Evolutionary conservation across 2,329 filamentous ascomycete species (phyloP).

Genomic region (Fonsecaea pedrosoi): DNA sequence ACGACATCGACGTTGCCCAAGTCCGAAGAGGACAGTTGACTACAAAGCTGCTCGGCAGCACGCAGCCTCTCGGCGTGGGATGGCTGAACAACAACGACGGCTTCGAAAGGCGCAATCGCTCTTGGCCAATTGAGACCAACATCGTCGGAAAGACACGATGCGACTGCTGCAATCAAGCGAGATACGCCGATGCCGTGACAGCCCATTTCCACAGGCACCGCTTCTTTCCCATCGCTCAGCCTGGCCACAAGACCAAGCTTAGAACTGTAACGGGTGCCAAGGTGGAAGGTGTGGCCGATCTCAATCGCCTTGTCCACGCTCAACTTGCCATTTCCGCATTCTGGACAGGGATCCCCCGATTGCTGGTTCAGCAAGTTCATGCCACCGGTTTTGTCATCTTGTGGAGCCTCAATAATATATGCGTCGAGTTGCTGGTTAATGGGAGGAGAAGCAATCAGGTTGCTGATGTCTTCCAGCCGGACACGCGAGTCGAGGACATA

Average conservation of each 20-base stretch:
- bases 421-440: not conserved
- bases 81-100: slow-evolving; percentile 66
- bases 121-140: slow-evolving; percentile 87
- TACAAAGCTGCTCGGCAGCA: slow-evolving; percentile 67
- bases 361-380: slow-evolving; percentile 67
- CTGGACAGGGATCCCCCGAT: slow-evolving; percentile 74
- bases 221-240: slow-evolving; percentile 39
- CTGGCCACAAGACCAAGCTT: slow-evolving; percentile 69
- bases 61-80: slow-evolving; percentile 47
- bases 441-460: slow-evolving; percentile 11
- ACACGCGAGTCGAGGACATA: slow-evolving; percentile 37
- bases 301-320: slow-evolving; percentile 78
- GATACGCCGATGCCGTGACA: slow-evolving; percentile 96
- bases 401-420: not conserved
- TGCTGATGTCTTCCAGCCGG: slow-evolving; percentile 10
- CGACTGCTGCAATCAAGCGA: slow-evolving; percentile 84
- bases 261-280: slow-evolving; percentile 85
- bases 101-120: slow-evolving; percentile 83
- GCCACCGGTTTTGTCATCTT: not conserved
- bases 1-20: slow-evolving; percentile 64
- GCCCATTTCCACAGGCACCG: slow-evolving; percentile 81
- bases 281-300: slow-evolving; percentile 91
- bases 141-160: slow-evolving; percentile 73
- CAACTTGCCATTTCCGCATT: slow-evolving; percentile 70
- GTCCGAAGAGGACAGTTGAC: slow-evolving; percentile 55